Evolutionary conservation across 129 eudicot species (phyloP).

Genomic region (Helianthus annuus): HanXRQr2.0-SUNRISE NC_035446.2:159108511-159109010

Average conservation of each 20-base stretch:
- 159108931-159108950: constrained; percentile 54
- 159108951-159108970: constrained; percentile 53
- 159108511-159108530: constrained; percentile 16
- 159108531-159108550: constrained; percentile 34
- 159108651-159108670: constrained; percentile 90
- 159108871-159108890: constrained; percentile 77
- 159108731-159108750: constrained; percentile 82
- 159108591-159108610: constrained; percentile 62
- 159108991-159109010: constrained; percentile 66
- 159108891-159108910: constrained; percentile 39
- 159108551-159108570: constrained; percentile 18
- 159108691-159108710: constrained; percentile 88
- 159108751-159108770: constrained; percentile 87
- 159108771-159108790: constrained; percentile 63
- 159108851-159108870: constrained; percentile 55
- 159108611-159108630: constrained; percentile 52
- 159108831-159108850: constrained; percentile 60
- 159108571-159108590: constrained; percentile 38
- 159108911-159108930: constrained; percentile 48
- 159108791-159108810: constrained; percentile 46
- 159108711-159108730: constrained; percentile 62
- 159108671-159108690: constrained; percentile 82
- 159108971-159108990: constrained; percentile 31
- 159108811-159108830: constrained; percentile 51
- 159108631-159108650: constrained; percentile 92